phyloP scores from a whole-genome alignment of 768 basidiomycete species.

The Suillus fuscotomentosus region DNA sequence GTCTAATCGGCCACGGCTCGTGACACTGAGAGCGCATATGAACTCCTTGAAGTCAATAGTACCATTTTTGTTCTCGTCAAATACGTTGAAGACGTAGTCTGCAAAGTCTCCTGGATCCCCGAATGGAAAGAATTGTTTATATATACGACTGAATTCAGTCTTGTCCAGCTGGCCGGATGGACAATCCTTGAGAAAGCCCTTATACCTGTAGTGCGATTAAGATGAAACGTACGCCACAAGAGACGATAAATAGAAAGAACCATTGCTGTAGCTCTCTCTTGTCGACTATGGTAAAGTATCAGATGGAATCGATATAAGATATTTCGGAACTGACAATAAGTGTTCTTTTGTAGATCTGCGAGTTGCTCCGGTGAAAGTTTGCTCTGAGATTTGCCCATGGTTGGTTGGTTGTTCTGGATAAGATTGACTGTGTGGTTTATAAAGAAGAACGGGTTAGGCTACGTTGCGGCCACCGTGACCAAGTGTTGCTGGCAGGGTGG shows the following conservation, averaged over 20 bases:
- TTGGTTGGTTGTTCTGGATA: slow-evolving; percentile 16
- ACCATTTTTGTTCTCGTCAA: slow-evolving; percentile 92
- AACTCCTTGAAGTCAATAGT: slow-evolving; percentile 99
- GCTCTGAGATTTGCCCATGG: slow-evolving; percentile 97
- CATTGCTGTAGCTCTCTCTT: slow-evolving; percentile 97
- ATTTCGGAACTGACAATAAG: slow-evolving; percentile 71
- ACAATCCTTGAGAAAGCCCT: slow-evolving; percentile 98
- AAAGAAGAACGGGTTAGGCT: not conserved
- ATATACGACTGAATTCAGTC: slow-evolving; percentile 93
- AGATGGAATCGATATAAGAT: slow-evolving; percentile 7
- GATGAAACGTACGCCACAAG: slow-evolving; percentile 8
- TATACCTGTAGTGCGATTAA: slow-evolving; percentile 66
- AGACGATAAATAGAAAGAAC: slow-evolving; percentile 35
- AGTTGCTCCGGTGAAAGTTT: slow-evolving; percentile 95
- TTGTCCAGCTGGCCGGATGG: slow-evolving; percentile 96
- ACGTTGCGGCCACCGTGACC: not conserved
- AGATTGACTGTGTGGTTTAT: not conserved
- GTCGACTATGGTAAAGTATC: slow-evolving; percentile 60
- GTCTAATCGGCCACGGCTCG: slow-evolving; percentile 88
- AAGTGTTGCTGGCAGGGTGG: not conserved
- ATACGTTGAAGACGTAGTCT: slow-evolving; percentile 98
- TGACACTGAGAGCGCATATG: slow-evolving; percentile 95
- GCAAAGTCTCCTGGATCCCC: slow-evolving; percentile 97
- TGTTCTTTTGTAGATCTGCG: slow-evolving; percentile 94
- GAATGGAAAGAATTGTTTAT: slow-evolving; percentile 99